Evolutionary conservation across 441 rosid species (phyloP).

Genomic region (Metrosideros polymorpha): DNA sequence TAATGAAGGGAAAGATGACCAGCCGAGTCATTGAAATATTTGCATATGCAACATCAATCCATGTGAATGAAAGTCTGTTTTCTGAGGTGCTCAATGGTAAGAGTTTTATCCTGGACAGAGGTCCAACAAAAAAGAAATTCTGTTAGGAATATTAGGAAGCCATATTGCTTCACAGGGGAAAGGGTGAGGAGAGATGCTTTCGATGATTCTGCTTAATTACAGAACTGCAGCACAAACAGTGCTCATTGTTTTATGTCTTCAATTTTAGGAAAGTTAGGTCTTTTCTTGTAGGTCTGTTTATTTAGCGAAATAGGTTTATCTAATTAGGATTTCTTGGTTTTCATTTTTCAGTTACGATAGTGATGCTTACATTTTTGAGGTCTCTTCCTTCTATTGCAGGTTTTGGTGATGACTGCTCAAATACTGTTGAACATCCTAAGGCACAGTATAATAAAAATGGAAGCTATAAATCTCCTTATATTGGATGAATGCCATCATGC

Average conservation of each 20-base stretch:
- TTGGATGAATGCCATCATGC: constrained; percentile 99
- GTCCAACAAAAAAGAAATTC: background rate
- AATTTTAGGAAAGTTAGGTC: background rate
- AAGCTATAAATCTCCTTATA: constrained; percentile 77
- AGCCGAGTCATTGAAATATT: background rate
- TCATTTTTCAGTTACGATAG: background rate
- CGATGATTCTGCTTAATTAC: background rate
- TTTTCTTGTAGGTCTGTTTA: background rate
- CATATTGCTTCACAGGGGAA: background rate
- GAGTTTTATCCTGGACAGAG: background rate
- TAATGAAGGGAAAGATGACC: background rate
- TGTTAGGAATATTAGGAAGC: background rate
- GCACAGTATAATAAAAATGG: constrained; percentile 98
- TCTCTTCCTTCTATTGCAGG: constrained; percentile 28
- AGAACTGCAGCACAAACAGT: background rate
- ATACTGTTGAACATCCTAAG: constrained; percentile 91
- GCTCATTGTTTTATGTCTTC: background rate
- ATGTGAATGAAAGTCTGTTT: background rate
- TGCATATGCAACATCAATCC: background rate
- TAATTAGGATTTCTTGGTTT: background rate
- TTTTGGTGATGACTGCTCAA: constrained; percentile 98
- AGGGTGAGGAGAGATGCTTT: background rate
- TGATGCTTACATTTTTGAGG: background rate
- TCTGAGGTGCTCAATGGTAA: background rate
- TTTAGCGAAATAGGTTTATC: background rate